Evolutionary conservation across 495 filamentous ascomycete species (phyloP).

Genomic region (Parathielavia hyrcaniae): DNA sequence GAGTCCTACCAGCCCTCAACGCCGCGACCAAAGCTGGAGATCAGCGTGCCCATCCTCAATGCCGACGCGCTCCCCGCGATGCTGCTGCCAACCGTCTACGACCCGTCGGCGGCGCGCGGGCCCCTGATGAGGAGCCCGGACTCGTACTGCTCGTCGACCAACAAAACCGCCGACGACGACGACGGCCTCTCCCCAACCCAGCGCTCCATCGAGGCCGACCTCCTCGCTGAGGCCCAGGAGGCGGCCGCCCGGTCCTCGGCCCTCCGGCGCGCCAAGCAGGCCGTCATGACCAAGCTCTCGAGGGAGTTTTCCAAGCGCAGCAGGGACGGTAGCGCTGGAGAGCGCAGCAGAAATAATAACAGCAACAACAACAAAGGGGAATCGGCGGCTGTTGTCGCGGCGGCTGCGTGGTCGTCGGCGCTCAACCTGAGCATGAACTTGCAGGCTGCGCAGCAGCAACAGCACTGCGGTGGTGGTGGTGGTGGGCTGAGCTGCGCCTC

Average conservation of each 20-base stretch:
- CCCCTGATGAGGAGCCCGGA: slow-evolving; percentile 18
- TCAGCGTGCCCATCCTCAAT: slow-evolving; percentile 46
- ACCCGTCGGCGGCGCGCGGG: slow-evolving; percentile 36
- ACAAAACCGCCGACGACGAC: no score
- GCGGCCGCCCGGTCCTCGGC: slow-evolving; percentile 38
- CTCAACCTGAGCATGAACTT: slow-evolving; percentile 20
- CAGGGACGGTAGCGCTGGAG: neutral
- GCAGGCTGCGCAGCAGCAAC: neutral
- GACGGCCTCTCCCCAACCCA: slow-evolving; percentile 41
- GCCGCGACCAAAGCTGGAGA: slow-evolving; percentile 28
- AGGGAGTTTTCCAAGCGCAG: slow-evolving; percentile 35
- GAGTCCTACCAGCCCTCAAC: slow-evolving; percentile 36
- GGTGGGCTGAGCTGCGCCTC: slow-evolving; percentile 15
- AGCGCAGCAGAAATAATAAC: slow-evolving; percentile 19
- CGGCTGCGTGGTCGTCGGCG: slow-evolving; percentile 21
- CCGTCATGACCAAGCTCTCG: slow-evolving; percentile 42
- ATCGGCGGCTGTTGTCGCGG: slow-evolving; percentile 27
- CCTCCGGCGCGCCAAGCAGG: slow-evolving; percentile 40
- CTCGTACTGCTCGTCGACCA: neutral
- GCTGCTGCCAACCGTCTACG: slow-evolving; percentile 43
- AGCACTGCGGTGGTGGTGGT: slow-evolving; percentile 2
- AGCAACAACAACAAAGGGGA: no score
- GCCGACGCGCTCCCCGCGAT: slow-evolving; percentile 39
- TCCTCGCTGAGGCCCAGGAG: slow-evolving; percentile 39
- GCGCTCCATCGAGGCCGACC: slow-evolving; percentile 38